Evolutionary conservation across 352 stramenopile genomes (phyloP).

Genomic region (Phytophthora vignae): DNA sequence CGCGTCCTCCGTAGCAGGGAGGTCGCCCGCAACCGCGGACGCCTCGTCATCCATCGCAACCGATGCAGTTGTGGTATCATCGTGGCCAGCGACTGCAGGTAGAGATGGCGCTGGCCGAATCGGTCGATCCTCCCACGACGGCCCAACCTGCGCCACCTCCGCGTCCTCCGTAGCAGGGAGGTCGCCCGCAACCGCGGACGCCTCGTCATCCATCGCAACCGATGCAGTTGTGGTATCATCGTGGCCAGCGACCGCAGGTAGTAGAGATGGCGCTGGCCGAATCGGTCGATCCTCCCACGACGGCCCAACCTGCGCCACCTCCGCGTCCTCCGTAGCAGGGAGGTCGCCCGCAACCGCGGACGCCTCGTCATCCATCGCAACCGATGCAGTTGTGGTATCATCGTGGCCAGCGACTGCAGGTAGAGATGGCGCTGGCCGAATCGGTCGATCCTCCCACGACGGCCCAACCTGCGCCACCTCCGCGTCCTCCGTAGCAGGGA

Average conservation of each 20-base stretch:
- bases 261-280: background rate
- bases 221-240: background rate
- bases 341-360: too few species aligned
- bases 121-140: too few species aligned
- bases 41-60: too few species aligned
- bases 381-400: background rate
- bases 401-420: background rate
- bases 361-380: background rate
- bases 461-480: background rate
- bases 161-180: too few species aligned
- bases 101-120: too few species aligned
- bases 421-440: background rate
- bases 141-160: too few species aligned
- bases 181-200: too few species aligned
- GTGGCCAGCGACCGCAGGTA: background rate
- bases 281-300: slow-evolving; percentile 17
- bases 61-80: too few species aligned
- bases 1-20: too few species aligned
- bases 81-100: too few species aligned
- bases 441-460: slow-evolving; percentile 8
- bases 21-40: too few species aligned
- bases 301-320: background rate
- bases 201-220: background rate
- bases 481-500: too few species aligned
- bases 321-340: background rate